phyloP scores from a whole-genome alignment of 805 yeast genomes.

The Wickerhamiella dianesei region DNA sequence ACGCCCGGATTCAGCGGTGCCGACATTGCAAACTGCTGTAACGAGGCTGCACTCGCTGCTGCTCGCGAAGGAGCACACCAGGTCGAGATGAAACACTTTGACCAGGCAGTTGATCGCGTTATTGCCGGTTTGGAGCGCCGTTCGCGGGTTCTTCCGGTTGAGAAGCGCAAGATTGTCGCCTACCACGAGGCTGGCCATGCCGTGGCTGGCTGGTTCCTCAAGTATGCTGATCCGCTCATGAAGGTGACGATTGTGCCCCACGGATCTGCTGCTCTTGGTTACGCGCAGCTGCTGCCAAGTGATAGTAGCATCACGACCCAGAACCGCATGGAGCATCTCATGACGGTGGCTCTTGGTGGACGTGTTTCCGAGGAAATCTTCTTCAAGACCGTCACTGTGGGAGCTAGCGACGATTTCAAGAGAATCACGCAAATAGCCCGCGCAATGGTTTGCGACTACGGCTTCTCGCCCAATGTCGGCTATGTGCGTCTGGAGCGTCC shows the following conservation, averaged over 20 bases:
- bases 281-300: slow-evolving; percentile 87
- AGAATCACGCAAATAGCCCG: slow-evolving; percentile 82
- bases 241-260: slow-evolving; percentile 95
- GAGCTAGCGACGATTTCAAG: slow-evolving; percentile 87
- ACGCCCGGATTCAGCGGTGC: slow-evolving; percentile 99
- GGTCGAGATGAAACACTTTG: slow-evolving; percentile 72
- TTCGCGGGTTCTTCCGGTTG: slow-evolving; percentile 65
- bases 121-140: slow-evolving; percentile 93
- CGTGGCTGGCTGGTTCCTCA: slow-evolving; percentile 90
- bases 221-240: slow-evolving; percentile 81
- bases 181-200: slow-evolving; percentile 99
- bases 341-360: slow-evolving; percentile 93
- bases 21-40: slow-evolving; percentile 91
- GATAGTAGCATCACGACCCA: slow-evolving; percentile 69
- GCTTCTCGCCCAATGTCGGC: slow-evolving; percentile 79
- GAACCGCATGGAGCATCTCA: slow-evolving; percentile 65
- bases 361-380: slow-evolving; percentile 84
- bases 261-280: slow-evolving; percentile 92
- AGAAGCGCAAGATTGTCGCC: slow-evolving; percentile 83
- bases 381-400: slow-evolving; percentile 76
- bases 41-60: slow-evolving; percentile 94
- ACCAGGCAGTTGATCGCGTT: slow-evolving; percentile 92
- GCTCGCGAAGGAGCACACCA: slow-evolving; percentile 66
- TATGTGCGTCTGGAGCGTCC: slow-evolving; percentile 38
- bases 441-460: slow-evolving; percentile 75